phyloP scores from a whole-genome alignment of 2,329 filamentous ascomycete species.

The Stagonosporopsis chrysanthemi region DNA sequence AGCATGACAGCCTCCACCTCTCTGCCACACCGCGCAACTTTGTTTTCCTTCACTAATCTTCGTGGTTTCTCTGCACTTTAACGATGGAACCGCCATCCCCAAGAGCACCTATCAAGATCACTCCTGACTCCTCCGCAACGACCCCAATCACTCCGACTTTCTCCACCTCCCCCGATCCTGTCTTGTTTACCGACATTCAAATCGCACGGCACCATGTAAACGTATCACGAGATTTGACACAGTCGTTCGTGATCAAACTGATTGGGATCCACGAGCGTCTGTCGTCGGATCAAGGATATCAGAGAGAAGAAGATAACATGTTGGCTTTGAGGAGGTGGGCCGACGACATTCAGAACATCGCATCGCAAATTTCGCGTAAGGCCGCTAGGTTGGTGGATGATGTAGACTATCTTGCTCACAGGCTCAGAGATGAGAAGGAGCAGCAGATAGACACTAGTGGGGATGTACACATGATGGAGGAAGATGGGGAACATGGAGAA shows the following conservation, averaged over 20 bases:
- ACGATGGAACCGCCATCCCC: not conserved
- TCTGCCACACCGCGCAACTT: too few species aligned
- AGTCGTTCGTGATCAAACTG: not conserved
- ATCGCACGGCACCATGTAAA: not conserved
- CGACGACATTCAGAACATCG: not conserved
- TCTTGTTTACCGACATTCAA: not conserved
- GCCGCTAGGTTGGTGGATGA: not conserved
- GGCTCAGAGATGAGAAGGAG: not conserved
- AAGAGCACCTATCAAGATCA: not conserved
- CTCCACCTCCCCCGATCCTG: too few species aligned
- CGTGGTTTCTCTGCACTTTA: not conserved
- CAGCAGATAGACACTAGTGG: not conserved
- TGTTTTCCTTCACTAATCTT: not conserved
- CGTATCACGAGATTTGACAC: not conserved
- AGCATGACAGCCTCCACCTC: too few species aligned
- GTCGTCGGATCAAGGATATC: not conserved
- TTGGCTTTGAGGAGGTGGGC: not conserved
- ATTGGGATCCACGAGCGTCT: not conserved
- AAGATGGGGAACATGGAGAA: too few species aligned
- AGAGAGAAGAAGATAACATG: not conserved
- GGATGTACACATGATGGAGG: too few species aligned
- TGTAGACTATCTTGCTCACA: not conserved
- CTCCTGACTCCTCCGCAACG: not conserved
- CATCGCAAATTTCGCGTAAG: not conserved
- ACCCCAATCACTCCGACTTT: not conserved